A percentile compares a stretch with the other conserved stretches of the same genome.
These are phyloP conservation scores for Hypomyces rosellus DNA, from an alignment of 2,329 filamentous ascomycete species.

Conservation along the genomic window DNA sequence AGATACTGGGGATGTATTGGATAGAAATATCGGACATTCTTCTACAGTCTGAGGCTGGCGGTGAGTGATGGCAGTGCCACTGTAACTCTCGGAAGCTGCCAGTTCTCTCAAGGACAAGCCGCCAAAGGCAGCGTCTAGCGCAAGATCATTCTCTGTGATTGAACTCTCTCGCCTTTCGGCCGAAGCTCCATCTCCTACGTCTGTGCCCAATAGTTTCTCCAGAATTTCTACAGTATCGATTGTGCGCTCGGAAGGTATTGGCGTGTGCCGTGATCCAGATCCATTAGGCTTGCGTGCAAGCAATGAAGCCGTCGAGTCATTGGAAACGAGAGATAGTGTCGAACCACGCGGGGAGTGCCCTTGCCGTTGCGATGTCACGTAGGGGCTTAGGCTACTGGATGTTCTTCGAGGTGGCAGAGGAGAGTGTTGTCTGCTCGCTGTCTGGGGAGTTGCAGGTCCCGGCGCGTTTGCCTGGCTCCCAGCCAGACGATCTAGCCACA, in stretches of 20 bases:
- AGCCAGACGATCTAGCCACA: slow-evolving; percentile 89
- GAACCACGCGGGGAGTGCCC: slow-evolving; percentile 66
- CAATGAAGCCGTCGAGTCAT: slow-evolving; percentile 66
- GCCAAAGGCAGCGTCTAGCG: slow-evolving; percentile 69
- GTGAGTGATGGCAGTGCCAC: slow-evolving; percentile 16
- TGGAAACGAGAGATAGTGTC: slow-evolving; percentile 69
- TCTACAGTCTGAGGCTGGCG: slow-evolving; percentile 57
- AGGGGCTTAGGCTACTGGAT: slow-evolving; percentile 62
- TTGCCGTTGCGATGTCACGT: slow-evolving; percentile 61
- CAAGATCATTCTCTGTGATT: slow-evolving; percentile 48
- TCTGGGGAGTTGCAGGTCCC: slow-evolving; percentile 52
- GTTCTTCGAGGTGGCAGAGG: slow-evolving; percentile 62
- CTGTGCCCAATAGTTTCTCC: slow-evolving; percentile 36
- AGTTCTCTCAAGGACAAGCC: slow-evolving; percentile 71
- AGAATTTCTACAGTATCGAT: slow-evolving; percentile 68
- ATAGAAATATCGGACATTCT: slow-evolving; percentile 54
- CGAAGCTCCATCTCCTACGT: slow-evolving; percentile 15
- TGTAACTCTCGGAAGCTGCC: slow-evolving; percentile 32
- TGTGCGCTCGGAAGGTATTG: slow-evolving; percentile 41
- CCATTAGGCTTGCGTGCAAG: slow-evolving; percentile 62
- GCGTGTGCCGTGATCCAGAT: slow-evolving; percentile 57
- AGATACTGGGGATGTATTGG: too few relatives aligned
- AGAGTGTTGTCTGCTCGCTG: slow-evolving; percentile 63
- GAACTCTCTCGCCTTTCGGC: slow-evolving; percentile 11
- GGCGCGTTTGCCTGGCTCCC: slow-evolving; percentile 55